Conservation (phyloP, 257 asterid genomes). For the Capsicum baccatum region DNA sequence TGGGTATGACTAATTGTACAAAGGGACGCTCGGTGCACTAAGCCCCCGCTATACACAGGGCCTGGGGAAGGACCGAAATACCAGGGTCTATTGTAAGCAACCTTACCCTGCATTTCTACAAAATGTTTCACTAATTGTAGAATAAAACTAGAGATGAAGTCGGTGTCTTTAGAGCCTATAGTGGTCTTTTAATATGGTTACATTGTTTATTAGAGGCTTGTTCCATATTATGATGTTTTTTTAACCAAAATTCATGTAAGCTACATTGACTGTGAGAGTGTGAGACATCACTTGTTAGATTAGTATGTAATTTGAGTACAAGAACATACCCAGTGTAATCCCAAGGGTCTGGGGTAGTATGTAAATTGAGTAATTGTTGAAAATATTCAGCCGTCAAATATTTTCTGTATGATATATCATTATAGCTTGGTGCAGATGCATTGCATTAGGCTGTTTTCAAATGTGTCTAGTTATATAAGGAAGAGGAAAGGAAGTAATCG, state of each 20-base stretch:
- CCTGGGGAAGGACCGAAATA: no score
- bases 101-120: no score
- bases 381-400: background rate
- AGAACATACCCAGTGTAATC: no score
- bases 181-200: constrained; percentile 1
- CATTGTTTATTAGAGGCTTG: background rate
- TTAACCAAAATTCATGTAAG: background rate
- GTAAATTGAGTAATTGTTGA: background rate
- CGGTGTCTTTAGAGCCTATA: background rate
- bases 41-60: no score
- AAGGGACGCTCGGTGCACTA: no score
- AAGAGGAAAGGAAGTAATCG: background rate
- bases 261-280: background rate
- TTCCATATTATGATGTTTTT: background rate
- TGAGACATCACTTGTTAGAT: background rate
- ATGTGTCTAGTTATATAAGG: background rate
- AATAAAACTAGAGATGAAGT: background rate
- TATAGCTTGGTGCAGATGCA: background rate
- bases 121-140: background rate
- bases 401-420: background rate
- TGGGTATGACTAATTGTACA: background rate
- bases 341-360: background rate
- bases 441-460: background rate
- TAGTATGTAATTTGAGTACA: background rate
- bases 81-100: no score